Percentiles rank a stretch among this genome's conserved stretches.
These are phyloP conservation scores for Xylaria sp. DNA, from an alignment of 2,329 filamentous ascomycete genomes.

Conservation along the genomic window DNA sequence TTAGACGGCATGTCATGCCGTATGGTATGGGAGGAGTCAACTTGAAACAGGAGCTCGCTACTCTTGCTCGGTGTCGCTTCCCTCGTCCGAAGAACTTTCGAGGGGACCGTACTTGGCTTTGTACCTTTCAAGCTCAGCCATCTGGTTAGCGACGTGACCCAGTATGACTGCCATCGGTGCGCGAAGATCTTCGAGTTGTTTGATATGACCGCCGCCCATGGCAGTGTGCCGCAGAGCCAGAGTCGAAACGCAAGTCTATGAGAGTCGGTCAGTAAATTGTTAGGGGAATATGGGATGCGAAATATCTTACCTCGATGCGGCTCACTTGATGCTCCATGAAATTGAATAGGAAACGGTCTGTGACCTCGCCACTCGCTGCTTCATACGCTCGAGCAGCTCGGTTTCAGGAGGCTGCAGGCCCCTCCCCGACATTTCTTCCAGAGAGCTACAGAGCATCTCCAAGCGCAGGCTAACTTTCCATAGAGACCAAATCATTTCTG, in stretches of 20 bases:
- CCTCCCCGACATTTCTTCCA: conserved; percentile 72
- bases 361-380: conserved; percentile 76
- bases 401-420: conserved; percentile 81
- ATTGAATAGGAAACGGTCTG: conserved; percentile 84
- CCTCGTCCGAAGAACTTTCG: conserved; percentile 40
- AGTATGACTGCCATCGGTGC: conserved; percentile 79
- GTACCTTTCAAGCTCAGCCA: conserved; percentile 68
- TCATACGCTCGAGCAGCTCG: conserved; percentile 75
- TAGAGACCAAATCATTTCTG: conserved; percentile 83
- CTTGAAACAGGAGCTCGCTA: conserved; percentile 22
- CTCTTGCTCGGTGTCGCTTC: conserved; percentile 46
- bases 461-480: conserved; percentile 89
- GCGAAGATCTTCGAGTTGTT: conserved; percentile 72
- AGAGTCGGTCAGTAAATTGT: conserved; percentile 32
- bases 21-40: too few species aligned
- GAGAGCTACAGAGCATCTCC: conserved; percentile 88
- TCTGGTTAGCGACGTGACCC: conserved; percentile 62
- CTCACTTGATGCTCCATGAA: conserved; percentile 95
- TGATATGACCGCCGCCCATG: conserved; percentile 67
- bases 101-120: conserved; percentile 59
- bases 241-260: conserved; percentile 79
- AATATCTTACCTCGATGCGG: conserved; percentile 83
- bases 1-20: conserved; percentile 20
- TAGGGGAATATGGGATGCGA: conserved; percentile 4
- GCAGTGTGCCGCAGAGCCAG: conserved; percentile 81